Base-by-base conservation (phyloP, 1,284 basidiomycete genomes). In the Puccinia novopanici region DNA sequence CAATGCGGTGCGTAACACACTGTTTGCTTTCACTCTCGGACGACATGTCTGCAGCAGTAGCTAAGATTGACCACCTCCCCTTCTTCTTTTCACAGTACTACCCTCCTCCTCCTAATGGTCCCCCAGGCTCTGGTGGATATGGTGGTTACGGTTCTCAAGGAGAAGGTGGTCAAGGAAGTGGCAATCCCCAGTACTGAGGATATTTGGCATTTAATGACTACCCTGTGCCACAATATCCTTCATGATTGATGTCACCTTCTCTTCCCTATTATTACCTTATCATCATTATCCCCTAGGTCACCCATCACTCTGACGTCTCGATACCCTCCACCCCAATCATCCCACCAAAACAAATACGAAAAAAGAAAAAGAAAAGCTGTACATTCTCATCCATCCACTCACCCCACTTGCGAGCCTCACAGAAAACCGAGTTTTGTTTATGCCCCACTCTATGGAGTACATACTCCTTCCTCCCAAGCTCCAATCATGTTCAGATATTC, bases 51-150 rank as follows among this genome's bases (percentile, higher is more conserved):
- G 37, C 15, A 42, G 12, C 52, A 15, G 48, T 8, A n/a, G n/a
- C 22, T 17, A 13, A 54, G 48, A 73, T 57, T 55, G 22, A 72
- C 30, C 30, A 34, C 34, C 45, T 54, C 17, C 52, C 30, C 50
- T 34, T 3, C n/a, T 70, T 9, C 27, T 52, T 9, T 12, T 6
- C 37, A 37, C 6, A 73, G 71, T 55, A 50, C 50, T 73, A 73
- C n/a, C 71, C 71, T 73, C 71, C 71, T 22, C 71, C 71, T 40
- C 71, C 71, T 19, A 10, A 9, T 50, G 67, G 67, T 15, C 48
- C 67, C 12, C 67, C 67, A 48, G 67, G 67, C 48, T 70, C 67
- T 15, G 67, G 52, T 34, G 71, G 71, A 57, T 73, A 73, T n/a
- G 71, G 71, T 40, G 71, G 52, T 22, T 50, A 54, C 52, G 71